Evolutionary conservation across 352 stramenopile genomes (phyloP).

Genomic region (Phytopythium litorale): DNA sequence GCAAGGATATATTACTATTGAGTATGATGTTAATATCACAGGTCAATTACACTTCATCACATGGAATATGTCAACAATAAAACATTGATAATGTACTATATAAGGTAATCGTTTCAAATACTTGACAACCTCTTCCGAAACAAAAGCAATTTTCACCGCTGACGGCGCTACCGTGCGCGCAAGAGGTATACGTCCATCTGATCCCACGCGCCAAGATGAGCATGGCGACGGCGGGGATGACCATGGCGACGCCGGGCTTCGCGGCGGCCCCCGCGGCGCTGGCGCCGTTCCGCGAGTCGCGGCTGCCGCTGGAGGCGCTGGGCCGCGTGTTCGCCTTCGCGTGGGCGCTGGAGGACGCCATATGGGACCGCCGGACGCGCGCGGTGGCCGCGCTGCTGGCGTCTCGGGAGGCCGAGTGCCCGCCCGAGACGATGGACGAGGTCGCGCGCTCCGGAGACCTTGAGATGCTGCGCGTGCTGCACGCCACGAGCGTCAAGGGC

Average conservation of each 20-base stretch:
- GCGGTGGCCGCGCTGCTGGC: slow-evolving; percentile 32
- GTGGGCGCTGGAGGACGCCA: slow-evolving; percentile 34
- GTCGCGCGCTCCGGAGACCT: slow-evolving; percentile 27
- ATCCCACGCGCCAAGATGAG: neutral
- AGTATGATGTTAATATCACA: too few species aligned
- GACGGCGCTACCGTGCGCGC: slow-evolving; percentile 2
- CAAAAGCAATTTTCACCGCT: neutral
- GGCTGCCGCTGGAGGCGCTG: slow-evolving; percentile 44
- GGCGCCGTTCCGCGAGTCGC: slow-evolving; percentile 11
- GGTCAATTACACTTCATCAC: too few species aligned
- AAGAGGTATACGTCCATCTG: slow-evolving; percentile 5
- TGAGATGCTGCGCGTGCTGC: slow-evolving; percentile 38
- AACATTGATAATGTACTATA: neutral
- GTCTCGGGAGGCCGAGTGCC: slow-evolving; percentile 22
- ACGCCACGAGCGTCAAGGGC: slow-evolving; percentile 17
- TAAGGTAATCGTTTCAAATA: neutral
- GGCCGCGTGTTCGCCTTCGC: slow-evolving; percentile 37
- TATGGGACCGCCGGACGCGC: slow-evolving; percentile 21
- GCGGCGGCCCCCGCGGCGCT: neutral
- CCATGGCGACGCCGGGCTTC: neutral
- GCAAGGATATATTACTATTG: too few species aligned
- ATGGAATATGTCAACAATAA: too few species aligned
- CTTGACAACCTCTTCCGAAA: neutral
- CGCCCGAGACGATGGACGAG: slow-evolving; percentile 27
- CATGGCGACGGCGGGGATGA: neutral